Evolutionary conservation across 345 rosid species (phyloP).

Genomic region (Stellera chamaejasme): DNA sequence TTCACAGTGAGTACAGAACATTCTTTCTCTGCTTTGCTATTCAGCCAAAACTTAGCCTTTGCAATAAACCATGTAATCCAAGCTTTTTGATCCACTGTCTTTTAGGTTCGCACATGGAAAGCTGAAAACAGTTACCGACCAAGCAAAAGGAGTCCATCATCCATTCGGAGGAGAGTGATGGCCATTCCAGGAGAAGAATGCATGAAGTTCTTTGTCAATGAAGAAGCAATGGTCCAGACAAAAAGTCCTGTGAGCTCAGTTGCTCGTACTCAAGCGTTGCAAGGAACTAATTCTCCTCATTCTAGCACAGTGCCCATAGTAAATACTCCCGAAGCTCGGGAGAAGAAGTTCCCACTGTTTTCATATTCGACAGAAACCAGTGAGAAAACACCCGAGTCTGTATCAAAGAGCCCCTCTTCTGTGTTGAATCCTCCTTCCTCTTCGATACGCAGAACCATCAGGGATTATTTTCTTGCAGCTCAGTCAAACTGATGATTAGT

Average conservation of each 20-base stretch:
- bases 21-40: not conserved
- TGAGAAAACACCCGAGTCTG: constrained; percentile 51
- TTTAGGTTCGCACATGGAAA: constrained; percentile 72
- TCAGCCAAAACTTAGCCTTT: not conserved
- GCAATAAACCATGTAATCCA: not conserved
- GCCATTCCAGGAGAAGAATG: constrained; percentile 45
- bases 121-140: constrained; percentile 33
- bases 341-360: constrained; percentile 17
- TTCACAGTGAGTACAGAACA: constrained; percentile 39
- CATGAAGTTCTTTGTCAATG: constrained; percentile 27
- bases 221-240: constrained; percentile 18
- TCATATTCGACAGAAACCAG: constrained; percentile 27
- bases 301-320: constrained; percentile 18
- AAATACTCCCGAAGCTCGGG: constrained; percentile 52
- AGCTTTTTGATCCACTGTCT: not conserved
- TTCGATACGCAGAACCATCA: constrained; percentile 70
- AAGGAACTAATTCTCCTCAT: constrained; percentile 15
- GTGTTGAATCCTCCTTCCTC: constrained; percentile 86
- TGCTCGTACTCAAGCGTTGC: constrained; percentile 18
- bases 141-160: constrained; percentile 33
- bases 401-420: constrained; percentile 62
- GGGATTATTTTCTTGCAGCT: constrained; percentile 69
- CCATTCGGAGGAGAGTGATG: constrained; percentile 61
- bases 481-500: constrained; percentile 14
- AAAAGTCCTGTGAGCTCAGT: constrained; percentile 20